Evolutionary conservation across 495 filamentous ascomycete species (phyloP), one percentile per base, ranked within the genome.

Genomic region (Hyaloscypha hepaticicola): DNA sequence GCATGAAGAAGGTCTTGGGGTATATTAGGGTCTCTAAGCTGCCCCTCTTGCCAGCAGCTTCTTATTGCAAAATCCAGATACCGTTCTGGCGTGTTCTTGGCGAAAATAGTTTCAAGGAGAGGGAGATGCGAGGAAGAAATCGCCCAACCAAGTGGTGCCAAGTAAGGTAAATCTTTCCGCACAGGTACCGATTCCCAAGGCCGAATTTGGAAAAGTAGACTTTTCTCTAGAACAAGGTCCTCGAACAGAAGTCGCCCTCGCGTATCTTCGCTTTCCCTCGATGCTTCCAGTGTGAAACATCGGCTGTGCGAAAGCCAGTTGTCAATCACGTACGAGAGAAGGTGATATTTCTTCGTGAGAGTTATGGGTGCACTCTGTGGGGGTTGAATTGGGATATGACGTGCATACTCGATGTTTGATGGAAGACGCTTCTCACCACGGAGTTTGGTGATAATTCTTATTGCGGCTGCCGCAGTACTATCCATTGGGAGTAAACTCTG

Each of bases 281-380:
- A 12, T 4, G 16, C 12, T 48, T 16, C 27, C 5, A 5, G 5
- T 5, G 5, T 19, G 5, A 29, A 41, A 3, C 21, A n/a, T 6
- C 9, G 50, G n/a, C 33, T 61, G 26, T 61, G 58, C 19, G 3
- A 19, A 25, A 61, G 26, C 58, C 58, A 61, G 24, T 51, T 26
- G 1, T 49, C 29, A n/a, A 24, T 8, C 5, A 50, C 19, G 28
- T 61, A 61, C 19, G 34, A 11, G 12, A 61, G 31, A 14, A 61
- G 22, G 7, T 19, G 9, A 27, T 26, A 51, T 51, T 61, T 61
- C 38, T 45, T 5, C 3, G n/a, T 0, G 8, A 27, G 14, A 27
- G 11, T 5, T 14, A 2, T 50, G 16, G 58, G 24, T 11, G n/a
- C 16, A 5, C 48, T 50, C 16, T n/a, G n/a, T n/a, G n/a, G n/a